A percentile compares a stretch with the other conserved stretches of the same genome.
These are phyloP conservation scores for Neoboletus subvelutipes DNA, from an alignment of 768 basidiomycete genomes.

Conservation along the genomic window DNA sequence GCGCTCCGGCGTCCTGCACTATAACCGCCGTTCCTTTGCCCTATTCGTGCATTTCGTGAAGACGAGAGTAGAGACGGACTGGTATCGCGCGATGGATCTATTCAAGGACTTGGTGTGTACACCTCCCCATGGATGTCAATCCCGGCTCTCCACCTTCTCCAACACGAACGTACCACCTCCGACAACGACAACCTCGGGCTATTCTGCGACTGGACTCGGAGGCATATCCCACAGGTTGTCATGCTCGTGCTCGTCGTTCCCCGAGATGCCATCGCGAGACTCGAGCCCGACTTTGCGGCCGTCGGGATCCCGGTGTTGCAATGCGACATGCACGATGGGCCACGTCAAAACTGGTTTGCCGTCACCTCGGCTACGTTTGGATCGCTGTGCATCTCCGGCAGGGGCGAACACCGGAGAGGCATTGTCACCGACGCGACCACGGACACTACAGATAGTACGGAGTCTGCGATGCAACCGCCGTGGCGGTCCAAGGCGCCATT, in stretches of 20 bases:
- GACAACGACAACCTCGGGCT: not conserved
- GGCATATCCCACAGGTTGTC: constrained; percentile 29
- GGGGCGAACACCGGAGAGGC: constrained; percentile 16
- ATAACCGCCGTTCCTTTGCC: constrained; percentile 49
- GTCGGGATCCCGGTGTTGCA: constrained; percentile 18
- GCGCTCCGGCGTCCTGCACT: constrained; percentile 35
- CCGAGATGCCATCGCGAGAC: constrained; percentile 16
- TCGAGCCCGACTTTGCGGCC: constrained; percentile 4
- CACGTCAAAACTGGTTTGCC: constrained; percentile 15
- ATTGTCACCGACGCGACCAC: not conserved
- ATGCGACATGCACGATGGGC: constrained; percentile 17
- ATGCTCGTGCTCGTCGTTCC: constrained; percentile 36
- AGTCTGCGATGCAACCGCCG: not conserved
- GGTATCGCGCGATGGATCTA: constrained; percentile 41
- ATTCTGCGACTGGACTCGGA: constrained; percentile 31
- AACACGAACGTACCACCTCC: not conserved
- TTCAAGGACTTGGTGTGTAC: constrained; percentile 33
- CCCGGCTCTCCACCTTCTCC: not conserved
- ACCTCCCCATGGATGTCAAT: constrained; percentile 15
- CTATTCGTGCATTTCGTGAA: constrained; percentile 43
- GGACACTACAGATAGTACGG: no score
- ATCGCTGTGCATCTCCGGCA: constrained; percentile 15
- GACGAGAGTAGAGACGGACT: constrained; percentile 37
- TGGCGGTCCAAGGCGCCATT: constrained; percentile 20
- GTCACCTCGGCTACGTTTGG: constrained; percentile 25